Evolutionary conservation across 495 filamentous ascomycete species (phyloP), one percentile per base, ranked within the genome.

Genomic region (Tuber borchii): DNA sequence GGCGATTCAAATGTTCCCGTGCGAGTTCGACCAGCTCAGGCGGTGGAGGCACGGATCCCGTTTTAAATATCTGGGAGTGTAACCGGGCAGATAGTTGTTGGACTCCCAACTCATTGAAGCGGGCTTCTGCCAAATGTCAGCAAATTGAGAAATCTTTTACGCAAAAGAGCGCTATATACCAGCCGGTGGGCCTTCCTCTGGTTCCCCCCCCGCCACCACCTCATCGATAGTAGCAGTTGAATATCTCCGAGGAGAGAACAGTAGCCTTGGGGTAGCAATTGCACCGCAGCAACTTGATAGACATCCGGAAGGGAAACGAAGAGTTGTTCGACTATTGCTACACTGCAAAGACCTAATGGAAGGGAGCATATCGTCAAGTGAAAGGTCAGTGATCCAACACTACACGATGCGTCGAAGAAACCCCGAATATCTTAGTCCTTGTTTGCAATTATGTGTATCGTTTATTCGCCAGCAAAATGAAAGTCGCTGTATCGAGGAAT

Each of bases 21-120:
- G 96, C 91, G 17, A 98, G 87, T 5, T 90, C 86, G 65, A 98
- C 87, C 12, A 97, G 88, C 70, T 92, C 88, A 37, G 88, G 82
- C 26, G 93, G 86, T 74, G 88, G 86, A 56, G 86, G 82, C 43
- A 69, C 48, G 34, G 83, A 81, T 34, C 45, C 26, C n/a, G 1
- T 39, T n/a, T 86, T 86, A 83, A 99, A 99, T 65, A 99, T 86
- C 83, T 98, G 96, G 6, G 89, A 80, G 84, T 93, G 91, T 46
- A 99, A 88, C 87, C 91, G 87, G 74, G 87, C 86, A 86, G 93
- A 95, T 68, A 99, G 83, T 79, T 97, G 94, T 85, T 99, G 96
- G 39, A 99, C 93, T 37, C 93, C 93, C 78, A 99, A 92, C 74
- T 95, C 91, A 83, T 97, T 98, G 85, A 90, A 93, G 73, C 95